Conservation (phyloP, 371 early-diverging fungal genomes). For the Synchytrium microbalum region DNA sequence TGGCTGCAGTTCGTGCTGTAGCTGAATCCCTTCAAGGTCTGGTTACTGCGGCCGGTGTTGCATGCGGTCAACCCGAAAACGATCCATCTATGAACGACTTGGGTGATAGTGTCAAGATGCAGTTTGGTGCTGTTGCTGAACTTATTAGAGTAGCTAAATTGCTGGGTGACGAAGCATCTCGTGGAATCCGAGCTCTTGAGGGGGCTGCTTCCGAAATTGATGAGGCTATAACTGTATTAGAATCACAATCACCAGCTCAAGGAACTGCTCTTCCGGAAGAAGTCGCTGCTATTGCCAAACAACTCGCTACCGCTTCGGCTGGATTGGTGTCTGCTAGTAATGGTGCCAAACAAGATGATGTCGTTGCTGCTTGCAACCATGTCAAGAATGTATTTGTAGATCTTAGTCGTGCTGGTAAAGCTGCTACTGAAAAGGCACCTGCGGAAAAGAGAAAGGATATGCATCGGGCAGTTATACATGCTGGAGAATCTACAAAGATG, state of each 20-base stretch:
- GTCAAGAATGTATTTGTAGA: constrained; percentile 28
- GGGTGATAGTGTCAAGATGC: constrained; percentile 21
- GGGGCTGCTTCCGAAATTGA: constrained; percentile 28
- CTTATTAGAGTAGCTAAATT: constrained; percentile 28
- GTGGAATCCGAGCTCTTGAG: constrained; percentile 27
- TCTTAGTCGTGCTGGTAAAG: constrained; percentile 31
- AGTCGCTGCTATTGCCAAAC: constrained; percentile 34
- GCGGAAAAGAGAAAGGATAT: constrained; percentile 22
- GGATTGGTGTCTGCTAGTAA: constrained; percentile 15
- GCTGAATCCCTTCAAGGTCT: constrained; percentile 27
- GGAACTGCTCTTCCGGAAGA: constrained; percentile 49
- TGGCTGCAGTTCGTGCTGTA: constrained; percentile 26
- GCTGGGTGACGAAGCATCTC: constrained; percentile 33
- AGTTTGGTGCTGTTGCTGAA: constrained; percentile 28
- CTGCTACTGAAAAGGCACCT: constrained; percentile 40
- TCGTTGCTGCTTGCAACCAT: constrained; percentile 29
- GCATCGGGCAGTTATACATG: constrained; percentile 21
- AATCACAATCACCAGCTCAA: constrained; percentile 29
- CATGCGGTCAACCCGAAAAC: constrained; percentile 19
- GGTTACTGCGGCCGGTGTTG: constrained; percentile 22
- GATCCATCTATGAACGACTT: constrained; percentile 21
- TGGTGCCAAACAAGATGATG: constrained; percentile 33
- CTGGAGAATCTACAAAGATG: constrained; percentile 13
- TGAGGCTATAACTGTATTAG: constrained; percentile 13
- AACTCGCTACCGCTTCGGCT: constrained; percentile 30